A percentile compares a stretch with the other conserved stretches of the same genome.
Evolutionary conservation across 257 asterid species (phyloP).

Genomic region (Solanum clarkiae): DNA sequence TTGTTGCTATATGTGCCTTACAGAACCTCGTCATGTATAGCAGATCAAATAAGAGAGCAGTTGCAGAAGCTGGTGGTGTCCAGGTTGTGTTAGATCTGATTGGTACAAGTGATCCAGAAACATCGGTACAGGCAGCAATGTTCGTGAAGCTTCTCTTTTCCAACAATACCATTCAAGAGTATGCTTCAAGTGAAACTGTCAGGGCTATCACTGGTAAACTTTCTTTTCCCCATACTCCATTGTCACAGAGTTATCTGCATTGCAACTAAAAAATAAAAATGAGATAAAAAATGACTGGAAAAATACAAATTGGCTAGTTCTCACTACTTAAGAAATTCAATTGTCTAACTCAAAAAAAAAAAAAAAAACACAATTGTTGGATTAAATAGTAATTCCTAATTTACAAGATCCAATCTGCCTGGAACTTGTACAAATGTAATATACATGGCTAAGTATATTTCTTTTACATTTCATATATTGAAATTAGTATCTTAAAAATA

Average conservation of each 20-base stretch:
- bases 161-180: slow-evolving; percentile 92
- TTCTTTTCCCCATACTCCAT: background rate
- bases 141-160: slow-evolving; percentile 88
- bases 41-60: slow-evolving; percentile 92
- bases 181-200: slow-evolving; percentile 98
- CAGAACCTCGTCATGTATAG: slow-evolving; percentile 97
- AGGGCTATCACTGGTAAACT: slow-evolving; percentile 87
- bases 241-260: background rate
- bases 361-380: no score
- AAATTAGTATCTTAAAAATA: background rate
- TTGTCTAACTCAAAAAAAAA: no score
- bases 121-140: slow-evolving; percentile 98
- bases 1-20: slow-evolving; percentile 86
- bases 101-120: slow-evolving; percentile 86
- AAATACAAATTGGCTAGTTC: background rate
- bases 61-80: slow-evolving; percentile 99
- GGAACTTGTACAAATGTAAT: background rate
- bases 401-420: background rate
- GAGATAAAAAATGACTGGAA: background rate
- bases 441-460: background rate
- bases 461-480: background rate
- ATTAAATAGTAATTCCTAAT: background rate
- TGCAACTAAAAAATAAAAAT: background rate
- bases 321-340: background rate
- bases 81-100: slow-evolving; percentile 96